These are phyloP conservation scores for Neurospora sp. DNA, from an alignment of 2,329 filamentous ascomycete genomes.

Conservation along the genomic window DNA sequence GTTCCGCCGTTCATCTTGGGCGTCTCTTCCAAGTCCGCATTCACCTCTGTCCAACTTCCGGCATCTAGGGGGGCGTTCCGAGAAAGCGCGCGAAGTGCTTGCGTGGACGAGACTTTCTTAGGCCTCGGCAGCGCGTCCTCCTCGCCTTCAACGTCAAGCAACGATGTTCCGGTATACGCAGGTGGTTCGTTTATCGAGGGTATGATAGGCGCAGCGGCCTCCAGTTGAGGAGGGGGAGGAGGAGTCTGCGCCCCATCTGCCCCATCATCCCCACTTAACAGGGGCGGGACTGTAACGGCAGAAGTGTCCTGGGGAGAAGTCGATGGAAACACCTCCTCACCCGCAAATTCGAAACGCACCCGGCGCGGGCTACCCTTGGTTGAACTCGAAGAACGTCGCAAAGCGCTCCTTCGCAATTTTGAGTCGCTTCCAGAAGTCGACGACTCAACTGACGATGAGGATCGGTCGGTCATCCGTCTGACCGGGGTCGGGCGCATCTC, in stretches of 20 bases:
- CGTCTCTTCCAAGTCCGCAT: conserved; percentile 14
- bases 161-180: conserved; percentile 18
- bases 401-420: conserved; percentile 39
- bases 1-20: conserved; percentile 11
- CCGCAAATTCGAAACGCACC: conserved; percentile 53
- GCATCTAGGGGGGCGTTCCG: conserved; percentile 24
- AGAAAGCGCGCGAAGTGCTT: conserved; percentile 26
- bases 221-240: neutral
- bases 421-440: conserved; percentile 36
- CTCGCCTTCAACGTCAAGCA: conserved; percentile 22
- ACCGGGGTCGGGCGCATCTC: conserved; percentile 20
- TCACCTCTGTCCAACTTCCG: conserved; percentile 26
- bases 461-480: conserved; percentile 35
- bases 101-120: conserved; percentile 27
- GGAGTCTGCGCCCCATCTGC: conserved; percentile 12
- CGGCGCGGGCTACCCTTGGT: conserved; percentile 45
- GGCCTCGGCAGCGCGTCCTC: conserved; percentile 25
- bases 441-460: conserved; percentile 40
- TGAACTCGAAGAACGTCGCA: conserved; percentile 46
- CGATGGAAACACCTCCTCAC: conserved; percentile 50
- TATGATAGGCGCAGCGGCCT: neutral
- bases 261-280: neutral
- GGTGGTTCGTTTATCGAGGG: neutral
- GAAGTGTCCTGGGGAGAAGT: conserved; percentile 35
- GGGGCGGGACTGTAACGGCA: conserved; percentile 3